Evolutionary conservation across 139 green algal genomes (phyloP).

Genomic region (Chlorella sorokiniana): DNA sequence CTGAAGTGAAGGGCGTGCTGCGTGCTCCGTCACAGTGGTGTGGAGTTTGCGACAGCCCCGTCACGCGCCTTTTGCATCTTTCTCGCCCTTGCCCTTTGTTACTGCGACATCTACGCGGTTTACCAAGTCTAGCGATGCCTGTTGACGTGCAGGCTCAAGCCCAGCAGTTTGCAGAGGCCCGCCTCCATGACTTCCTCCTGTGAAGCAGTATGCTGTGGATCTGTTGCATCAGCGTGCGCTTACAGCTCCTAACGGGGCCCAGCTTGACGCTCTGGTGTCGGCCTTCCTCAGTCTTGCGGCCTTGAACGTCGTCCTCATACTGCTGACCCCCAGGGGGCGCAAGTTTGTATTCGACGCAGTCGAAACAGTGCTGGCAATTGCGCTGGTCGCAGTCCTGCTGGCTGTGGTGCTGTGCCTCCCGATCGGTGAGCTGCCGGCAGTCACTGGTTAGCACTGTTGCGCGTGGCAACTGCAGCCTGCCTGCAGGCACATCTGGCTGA

Average conservation of each 20-base stretch:
- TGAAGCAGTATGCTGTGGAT: not conserved
- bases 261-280: constrained; percentile 6
- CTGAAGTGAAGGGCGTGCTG: too few relatives aligned
- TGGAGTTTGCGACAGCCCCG: too few relatives aligned
- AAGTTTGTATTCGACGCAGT: constrained; percentile 30
- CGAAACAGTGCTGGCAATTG: constrained; percentile 33
- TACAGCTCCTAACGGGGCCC: not conserved
- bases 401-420: constrained; percentile 51
- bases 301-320: constrained; percentile 6
- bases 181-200: not conserved
- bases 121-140: not conserved
- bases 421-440: constrained; percentile 34
- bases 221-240: not conserved
- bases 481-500: not conserved
- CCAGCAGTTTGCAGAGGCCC: constrained; percentile 15
- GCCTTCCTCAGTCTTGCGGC: not conserved
- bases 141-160: not conserved
- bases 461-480: not conserved
- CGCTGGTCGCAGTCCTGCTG: constrained; percentile 42
- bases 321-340: not conserved
- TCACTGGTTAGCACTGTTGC: not conserved
- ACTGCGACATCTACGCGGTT: too few relatives aligned
- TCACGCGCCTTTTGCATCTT: too few relatives aligned
- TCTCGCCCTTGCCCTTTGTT: too few relatives aligned
- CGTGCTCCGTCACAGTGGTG: too few relatives aligned